Evolutionary conservation across 2,329 filamentous ascomycete species (phyloP), one percentile per base, ranked within the genome.

Genomic region (Helicocarpus griseus): DNA sequence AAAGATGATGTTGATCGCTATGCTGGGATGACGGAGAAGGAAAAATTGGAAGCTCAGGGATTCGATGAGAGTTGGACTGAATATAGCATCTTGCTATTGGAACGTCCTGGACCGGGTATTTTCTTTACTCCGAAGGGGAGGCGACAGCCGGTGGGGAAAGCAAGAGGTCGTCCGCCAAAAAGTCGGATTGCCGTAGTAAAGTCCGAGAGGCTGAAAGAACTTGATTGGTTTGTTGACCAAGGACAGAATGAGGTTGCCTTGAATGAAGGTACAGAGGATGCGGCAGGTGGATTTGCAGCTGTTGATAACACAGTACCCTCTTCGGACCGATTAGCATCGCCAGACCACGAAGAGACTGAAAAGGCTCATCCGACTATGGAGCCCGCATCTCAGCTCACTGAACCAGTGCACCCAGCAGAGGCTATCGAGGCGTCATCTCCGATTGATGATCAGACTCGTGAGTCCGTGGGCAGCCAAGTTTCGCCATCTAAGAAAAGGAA

Each of bases 101-200:
- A 70, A 26, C 66, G 67, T n/a, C 58, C 63, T 11, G 55, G 52
- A 3, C 61, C 68, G 11, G 71, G 72, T 8, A 61, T 73, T 9
- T 73, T 72, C 52, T 52, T 73, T 22, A 72, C 72, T 9, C 61
- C 67, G 3, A 59, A 58, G 36, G 69, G 69, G 17, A 66, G 63
- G 51, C 63, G 69, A 33, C 62, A 68, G 48, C 65, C 69, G 19
- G 58, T 61, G n/a, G 69, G 66, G 2, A 68, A 65, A 49, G 59
- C 55, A 36, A 64, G 64, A 58, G 69, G 69, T 17, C 69, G 69
- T 7, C 68, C 69, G 35, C 60, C 60, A 31, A 63, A 59, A 48
- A 70, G 68, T 40, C 63, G 66, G n/a, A 60, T 73, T 47, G 69
- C 66, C 3, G 60, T 72, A 4, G 69, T 72, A 53, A 72, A 66